A percentile compares a stretch with the other conserved stretches of the same genome.
Conservation (phyloP, 805 yeast species). For the Candida alai region DNA sequence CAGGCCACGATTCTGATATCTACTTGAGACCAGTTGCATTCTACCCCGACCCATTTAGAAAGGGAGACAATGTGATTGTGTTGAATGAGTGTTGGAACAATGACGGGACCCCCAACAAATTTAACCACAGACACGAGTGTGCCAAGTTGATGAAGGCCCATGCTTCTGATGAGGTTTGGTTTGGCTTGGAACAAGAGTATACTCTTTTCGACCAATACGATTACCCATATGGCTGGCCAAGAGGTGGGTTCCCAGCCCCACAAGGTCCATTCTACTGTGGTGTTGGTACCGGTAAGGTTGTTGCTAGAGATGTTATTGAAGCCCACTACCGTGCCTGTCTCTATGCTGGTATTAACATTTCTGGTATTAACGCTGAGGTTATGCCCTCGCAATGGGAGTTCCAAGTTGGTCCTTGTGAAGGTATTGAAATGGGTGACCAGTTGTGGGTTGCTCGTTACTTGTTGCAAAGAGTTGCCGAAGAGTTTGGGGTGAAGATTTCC, state of each 20-base stretch:
- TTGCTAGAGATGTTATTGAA: conserved; percentile 96
- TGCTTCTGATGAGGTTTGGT: conserved; percentile 82
- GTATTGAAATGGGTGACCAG: conserved; percentile 96
- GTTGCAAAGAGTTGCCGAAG: conserved; percentile 94
- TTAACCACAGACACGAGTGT: conserved; percentile 97
- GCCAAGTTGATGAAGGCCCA: conserved; percentile 94
- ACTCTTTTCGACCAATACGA: conserved; percentile 90
- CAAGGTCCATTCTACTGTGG: conserved; percentile 99
- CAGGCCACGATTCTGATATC: conserved; percentile 95
- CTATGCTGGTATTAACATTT: conserved; percentile 82
- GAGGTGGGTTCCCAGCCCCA: conserved; percentile 99
- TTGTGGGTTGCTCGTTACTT: conserved; percentile 95
- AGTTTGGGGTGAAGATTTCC: conserved; percentile 96
- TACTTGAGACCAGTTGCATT: conserved; percentile 93
- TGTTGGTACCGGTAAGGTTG: conserved; percentile 98
- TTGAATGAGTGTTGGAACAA: conserved; percentile 96
- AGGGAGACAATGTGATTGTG: conserved; percentile 94
- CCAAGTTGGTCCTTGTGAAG: conserved; percentile 98
- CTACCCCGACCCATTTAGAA: conserved; percentile 96
- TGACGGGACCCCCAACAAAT: conserved; percentile 98
- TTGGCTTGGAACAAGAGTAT: conserved; percentile 98
- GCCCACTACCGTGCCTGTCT: conserved; percentile 99
- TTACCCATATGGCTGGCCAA: conserved; percentile 96
- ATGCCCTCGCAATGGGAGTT: conserved; percentile 99
- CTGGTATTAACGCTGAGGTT: conserved; percentile 99